These are phyloP conservation scores for Emmonsiellopsis sp. DNA, from an alignment of 2,329 filamentous ascomycete species.

Conservation along the genomic window DNA sequence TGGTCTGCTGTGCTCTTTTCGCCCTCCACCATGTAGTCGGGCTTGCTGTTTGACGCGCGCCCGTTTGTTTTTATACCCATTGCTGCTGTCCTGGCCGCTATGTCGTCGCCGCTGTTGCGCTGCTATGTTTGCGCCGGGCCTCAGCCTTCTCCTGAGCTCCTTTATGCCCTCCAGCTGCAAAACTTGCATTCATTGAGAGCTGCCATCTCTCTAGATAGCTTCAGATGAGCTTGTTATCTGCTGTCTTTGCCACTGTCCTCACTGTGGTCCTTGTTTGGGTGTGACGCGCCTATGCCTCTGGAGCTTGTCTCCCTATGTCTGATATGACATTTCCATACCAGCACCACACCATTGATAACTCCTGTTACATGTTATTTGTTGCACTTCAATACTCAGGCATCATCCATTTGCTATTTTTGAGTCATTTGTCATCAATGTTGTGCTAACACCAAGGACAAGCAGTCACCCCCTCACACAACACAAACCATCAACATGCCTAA, in stretches of 20 bases:
- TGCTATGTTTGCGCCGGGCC: background rate
- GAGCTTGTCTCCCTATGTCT: background rate
- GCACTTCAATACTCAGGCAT: background rate
- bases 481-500: constrained; percentile 52
- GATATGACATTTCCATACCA: background rate
- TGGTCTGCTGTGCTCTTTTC: background rate
- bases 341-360: background rate
- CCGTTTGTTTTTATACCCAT: background rate
- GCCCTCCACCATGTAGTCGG: background rate
- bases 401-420: background rate
- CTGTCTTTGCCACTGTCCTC: background rate
- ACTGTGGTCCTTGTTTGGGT: background rate
- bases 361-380: background rate
- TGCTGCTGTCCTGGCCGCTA: background rate
- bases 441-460: background rate
- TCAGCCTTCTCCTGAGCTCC: background rate
- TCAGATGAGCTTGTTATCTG: background rate
- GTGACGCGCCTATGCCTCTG: background rate
- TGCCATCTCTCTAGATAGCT: background rate
- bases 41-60: background rate
- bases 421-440: background rate
- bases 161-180: background rate
- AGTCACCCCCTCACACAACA: background rate
- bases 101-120: background rate
- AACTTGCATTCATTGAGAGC: background rate